phyloP scores from a whole-genome alignment of 1,284 basidiomycete species.

The Psilocybe mexicana region DNA sequence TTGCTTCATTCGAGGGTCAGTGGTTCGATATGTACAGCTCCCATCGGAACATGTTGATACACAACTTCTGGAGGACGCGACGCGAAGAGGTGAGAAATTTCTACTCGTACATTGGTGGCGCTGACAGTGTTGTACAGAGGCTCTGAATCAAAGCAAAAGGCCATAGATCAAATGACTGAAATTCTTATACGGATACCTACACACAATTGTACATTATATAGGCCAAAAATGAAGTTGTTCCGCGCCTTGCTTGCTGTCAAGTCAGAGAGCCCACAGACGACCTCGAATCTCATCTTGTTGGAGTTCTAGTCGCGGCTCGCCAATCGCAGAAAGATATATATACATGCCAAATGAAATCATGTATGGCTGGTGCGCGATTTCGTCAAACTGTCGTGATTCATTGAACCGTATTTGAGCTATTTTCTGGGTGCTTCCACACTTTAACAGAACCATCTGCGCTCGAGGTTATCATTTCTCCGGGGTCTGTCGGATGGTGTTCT shows the following conservation, averaged over 20 bases:
- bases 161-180: conserved; percentile 28
- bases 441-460: conserved; percentile 87
- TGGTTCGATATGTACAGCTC: conserved; percentile 96
- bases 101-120: conserved; percentile 1
- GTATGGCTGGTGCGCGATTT: background rate
- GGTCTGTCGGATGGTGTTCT: conserved; percentile 82
- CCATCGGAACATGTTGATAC: conserved; percentile 94
- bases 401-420: background rate
- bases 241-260: background rate
- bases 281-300: too few relatives aligned
- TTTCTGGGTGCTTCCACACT: conserved; percentile 62
- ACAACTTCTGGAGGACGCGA: conserved; percentile 95
- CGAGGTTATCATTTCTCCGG: conserved; percentile 82
- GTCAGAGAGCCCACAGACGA: too few relatives aligned
- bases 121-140: conserved; percentile 12
- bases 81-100: conserved; percentile 74
- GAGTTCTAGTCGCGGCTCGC: background rate
- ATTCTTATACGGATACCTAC: too few relatives aligned
- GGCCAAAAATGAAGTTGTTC: background rate
- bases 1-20: conserved; percentile 97
- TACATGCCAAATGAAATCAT: background rate
- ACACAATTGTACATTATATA: conserved; percentile 13
- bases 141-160: conserved; percentile 54
- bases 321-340: background rate
- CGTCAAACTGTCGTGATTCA: background rate